Evolutionary conservation across 2,329 filamentous ascomycete species (phyloP).

Genomic region (Emmonsiellopsis sp.): DNA sequence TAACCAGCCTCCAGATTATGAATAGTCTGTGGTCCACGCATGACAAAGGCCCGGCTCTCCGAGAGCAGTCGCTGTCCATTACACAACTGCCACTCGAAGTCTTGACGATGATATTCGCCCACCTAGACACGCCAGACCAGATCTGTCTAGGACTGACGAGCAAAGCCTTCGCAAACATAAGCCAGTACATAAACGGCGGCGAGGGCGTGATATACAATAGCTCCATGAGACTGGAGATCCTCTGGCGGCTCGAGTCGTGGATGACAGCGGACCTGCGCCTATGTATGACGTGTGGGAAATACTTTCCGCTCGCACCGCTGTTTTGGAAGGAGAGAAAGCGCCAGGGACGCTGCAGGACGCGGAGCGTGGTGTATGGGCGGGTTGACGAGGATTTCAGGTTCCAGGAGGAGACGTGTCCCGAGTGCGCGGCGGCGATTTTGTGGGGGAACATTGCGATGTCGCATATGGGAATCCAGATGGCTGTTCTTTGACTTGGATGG

Average conservation of each 20-base stretch:
- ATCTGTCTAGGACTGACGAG: slow-evolving; percentile 8
- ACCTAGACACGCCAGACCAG: slow-evolving; percentile 5
- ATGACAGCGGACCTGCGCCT: slow-evolving; percentile 2
- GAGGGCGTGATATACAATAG: slow-evolving; percentile 5
- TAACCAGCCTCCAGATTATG: not conserved
- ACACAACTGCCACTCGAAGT: slow-evolving; percentile 3
- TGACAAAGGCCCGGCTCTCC: not conserved
- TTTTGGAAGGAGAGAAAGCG: slow-evolving; percentile 7
- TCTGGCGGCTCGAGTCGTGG: slow-evolving; percentile 8
- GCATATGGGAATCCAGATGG: slow-evolving; percentile 4
- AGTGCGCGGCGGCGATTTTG: slow-evolving; percentile 8
- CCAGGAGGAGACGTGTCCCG: slow-evolving; percentile 7
- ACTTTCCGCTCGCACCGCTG: slow-evolving; percentile 4
- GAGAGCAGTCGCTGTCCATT: not conserved
- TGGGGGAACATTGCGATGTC: not conserved
- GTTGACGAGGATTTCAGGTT: slow-evolving; percentile 8
- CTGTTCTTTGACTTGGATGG: not conserved
- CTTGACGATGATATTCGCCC: slow-evolving; percentile 6
- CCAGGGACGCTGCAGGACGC: slow-evolving; percentile 2
- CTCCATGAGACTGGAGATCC: slow-evolving; percentile 4
- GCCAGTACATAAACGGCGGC: not conserved
- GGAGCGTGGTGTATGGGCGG: slow-evolving; percentile 8
- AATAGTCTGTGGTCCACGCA: not conserved
- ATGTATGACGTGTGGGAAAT: slow-evolving; percentile 8
- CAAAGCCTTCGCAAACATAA: slow-evolving; percentile 6